A percentile compares a stretch with the other conserved stretches of the same genome.
These are phyloP conservation scores for Raffaelea deltoideospora DNA, from an alignment of 2,329 filamentous ascomycete genomes.

Conservation along the genomic window DNA sequence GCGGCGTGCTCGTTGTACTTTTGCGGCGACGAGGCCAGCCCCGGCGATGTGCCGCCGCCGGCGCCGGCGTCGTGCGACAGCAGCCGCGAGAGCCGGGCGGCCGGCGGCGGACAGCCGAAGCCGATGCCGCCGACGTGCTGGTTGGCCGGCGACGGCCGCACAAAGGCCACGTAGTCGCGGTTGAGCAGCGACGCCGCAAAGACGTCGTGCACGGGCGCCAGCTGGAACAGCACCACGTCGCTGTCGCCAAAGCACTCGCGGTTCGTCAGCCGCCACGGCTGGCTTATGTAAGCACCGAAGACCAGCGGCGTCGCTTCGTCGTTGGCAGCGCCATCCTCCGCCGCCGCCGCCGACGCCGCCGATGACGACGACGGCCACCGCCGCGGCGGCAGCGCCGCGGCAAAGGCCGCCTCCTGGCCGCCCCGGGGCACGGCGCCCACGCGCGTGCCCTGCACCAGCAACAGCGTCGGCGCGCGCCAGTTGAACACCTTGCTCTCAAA, in stretches of 20 bases:
- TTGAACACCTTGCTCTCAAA: constrained; percentile 65
- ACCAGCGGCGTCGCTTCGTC: constrained; percentile 33
- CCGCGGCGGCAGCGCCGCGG: constrained; percentile 46
- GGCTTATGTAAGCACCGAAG: constrained; percentile 51
- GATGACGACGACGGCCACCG: constrained; percentile 19
- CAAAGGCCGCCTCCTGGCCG: constrained; percentile 40
- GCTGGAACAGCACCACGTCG: constrained; percentile 52
- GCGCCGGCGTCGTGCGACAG: constrained; percentile 38
- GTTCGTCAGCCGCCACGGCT: constrained; percentile 55
- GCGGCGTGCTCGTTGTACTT: neutral
- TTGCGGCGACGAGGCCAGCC: constrained; percentile 18
- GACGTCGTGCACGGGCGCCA: constrained; percentile 56
- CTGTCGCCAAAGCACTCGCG: constrained; percentile 53
- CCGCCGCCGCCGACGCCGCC: constrained; percentile 22
- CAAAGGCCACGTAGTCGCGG: constrained; percentile 54
- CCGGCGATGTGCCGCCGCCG: constrained; percentile 31
- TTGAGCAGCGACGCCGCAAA: constrained; percentile 50
- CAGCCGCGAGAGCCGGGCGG: constrained; percentile 50
- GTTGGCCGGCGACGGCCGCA: constrained; percentile 37
- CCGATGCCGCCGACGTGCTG: constrained; percentile 42
- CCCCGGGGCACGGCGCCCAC: constrained; percentile 32
- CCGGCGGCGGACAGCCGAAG: constrained; percentile 48
- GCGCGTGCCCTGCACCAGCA: constrained; percentile 52
- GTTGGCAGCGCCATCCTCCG: neutral
- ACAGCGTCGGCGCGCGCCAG: constrained; percentile 59